Conservation (phyloP, 345 rosid genomes). For the Salix suchowensis region DNA sequence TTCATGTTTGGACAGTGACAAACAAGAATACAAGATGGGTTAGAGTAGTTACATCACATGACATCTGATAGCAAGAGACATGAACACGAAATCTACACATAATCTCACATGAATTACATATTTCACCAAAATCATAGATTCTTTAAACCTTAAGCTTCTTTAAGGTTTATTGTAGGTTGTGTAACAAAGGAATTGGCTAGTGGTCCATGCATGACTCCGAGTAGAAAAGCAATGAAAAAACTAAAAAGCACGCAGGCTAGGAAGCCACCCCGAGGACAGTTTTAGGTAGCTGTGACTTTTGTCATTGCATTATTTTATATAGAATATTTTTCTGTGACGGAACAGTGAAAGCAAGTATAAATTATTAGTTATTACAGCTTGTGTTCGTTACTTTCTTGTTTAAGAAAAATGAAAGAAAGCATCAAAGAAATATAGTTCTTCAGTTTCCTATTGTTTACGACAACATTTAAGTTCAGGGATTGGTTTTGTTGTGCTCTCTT, state of each 20-base stretch:
- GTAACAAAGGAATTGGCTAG: too few relatives aligned
- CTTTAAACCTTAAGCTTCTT: not conserved
- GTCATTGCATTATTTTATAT: slow-evolving; percentile 9
- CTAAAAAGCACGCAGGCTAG: too few relatives aligned
- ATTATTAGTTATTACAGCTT: not conserved
- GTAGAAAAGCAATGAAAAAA: not conserved
- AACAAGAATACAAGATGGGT: not conserved
- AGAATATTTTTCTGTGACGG: slow-evolving; percentile 5
- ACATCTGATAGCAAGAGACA: not conserved
- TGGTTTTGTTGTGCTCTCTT: not conserved
- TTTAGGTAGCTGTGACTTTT: slow-evolving; percentile 12
- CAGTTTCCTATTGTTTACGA: not conserved
- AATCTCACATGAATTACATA: not conserved
- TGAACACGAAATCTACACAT: not conserved
- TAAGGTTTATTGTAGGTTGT: too few relatives aligned
- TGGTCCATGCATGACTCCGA: too few relatives aligned
- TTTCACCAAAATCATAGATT: not conserved
- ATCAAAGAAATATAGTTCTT: not conserved
- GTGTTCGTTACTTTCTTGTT: too few relatives aligned
- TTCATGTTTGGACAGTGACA: not conserved
- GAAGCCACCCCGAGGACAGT: not conserved
- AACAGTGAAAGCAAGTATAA: slow-evolving; percentile 15
- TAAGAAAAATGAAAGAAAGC: slow-evolving; percentile 14
- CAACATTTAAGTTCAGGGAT: not conserved
- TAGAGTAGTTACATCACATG: not conserved